These are phyloP conservation scores for Annona squamosa DNA, from an alignment of 164 flowering plant species.

Conservation along the genomic window DNA sequence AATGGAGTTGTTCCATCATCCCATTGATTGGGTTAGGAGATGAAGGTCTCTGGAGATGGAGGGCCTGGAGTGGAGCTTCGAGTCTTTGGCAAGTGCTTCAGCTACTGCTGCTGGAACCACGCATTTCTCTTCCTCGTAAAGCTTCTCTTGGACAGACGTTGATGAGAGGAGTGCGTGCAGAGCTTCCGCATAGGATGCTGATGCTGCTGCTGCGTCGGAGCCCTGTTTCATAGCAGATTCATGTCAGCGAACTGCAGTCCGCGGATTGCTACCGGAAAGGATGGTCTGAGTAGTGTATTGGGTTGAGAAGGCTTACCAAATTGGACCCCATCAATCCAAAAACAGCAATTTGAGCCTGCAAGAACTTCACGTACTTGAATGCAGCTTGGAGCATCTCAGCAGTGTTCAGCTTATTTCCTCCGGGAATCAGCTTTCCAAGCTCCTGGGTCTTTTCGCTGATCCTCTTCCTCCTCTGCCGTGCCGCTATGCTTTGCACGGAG, in stretches of 20 bases:
- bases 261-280: too few species aligned
- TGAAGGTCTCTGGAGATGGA: constrained; percentile 10
- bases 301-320: constrained; percentile 3
- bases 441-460: constrained; percentile 82
- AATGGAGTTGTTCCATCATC: background rate
- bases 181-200: constrained; percentile 8
- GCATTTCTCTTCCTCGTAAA: constrained; percentile 51
- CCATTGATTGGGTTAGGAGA: background rate
- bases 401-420: constrained; percentile 75
- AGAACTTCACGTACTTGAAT: constrained; percentile 56
- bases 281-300: background rate
- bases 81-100: constrained; percentile 22
- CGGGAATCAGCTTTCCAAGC: constrained; percentile 80
- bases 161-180: constrained; percentile 31
- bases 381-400: constrained; percentile 87
- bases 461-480: constrained; percentile 78
- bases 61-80: constrained; percentile 13
- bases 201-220: background rate
- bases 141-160: constrained; percentile 50
- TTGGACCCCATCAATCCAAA: constrained; percentile 33
- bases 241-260: background rate
- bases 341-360: constrained; percentile 67
- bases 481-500: constrained; percentile 76
- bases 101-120: constrained; percentile 36
- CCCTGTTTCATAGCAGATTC: constrained; percentile 17